These are phyloP conservation scores for Puccinia hordei DNA, from an alignment of 1,284 basidiomycete genomes.

Conservation along the genomic window DNA sequence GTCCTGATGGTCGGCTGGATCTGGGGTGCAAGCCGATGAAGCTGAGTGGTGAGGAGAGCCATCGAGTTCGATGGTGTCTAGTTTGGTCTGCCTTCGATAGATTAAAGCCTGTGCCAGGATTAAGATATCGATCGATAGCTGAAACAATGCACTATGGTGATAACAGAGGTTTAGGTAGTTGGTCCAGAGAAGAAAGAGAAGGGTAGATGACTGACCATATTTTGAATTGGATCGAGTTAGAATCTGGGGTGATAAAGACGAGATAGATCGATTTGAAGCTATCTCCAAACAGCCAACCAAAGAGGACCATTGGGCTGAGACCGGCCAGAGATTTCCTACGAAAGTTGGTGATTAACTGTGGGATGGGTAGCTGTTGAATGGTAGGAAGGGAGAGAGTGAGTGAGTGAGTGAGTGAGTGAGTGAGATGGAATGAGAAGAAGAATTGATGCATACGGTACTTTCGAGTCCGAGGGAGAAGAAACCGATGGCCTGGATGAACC, in stretches of 20 bases:
- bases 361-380: conserved; percentile 61
- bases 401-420: neutral
- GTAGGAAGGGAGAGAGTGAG: neutral
- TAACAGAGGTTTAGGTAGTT: conserved; percentile 18
- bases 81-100: conserved; percentile 57
- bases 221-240: conserved; percentile 62
- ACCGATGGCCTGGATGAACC: conserved; percentile 60
- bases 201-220: conserved; percentile 57
- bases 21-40: no score
- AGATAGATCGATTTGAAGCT: conserved; percentile 62
- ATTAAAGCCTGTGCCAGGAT: conserved; percentile 57
- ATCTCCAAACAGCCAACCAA: conserved; percentile 62
- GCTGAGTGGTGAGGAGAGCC: conserved; percentile 69
- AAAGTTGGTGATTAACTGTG: conserved; percentile 63
- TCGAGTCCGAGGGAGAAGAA: conserved; percentile 64
- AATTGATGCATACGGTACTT: conserved; percentile 58
- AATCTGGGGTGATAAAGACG: conserved; percentile 58
- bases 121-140: conserved; percentile 58
- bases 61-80: conserved; percentile 53
- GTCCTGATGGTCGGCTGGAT: conserved; percentile 62
- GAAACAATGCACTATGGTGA: conserved; percentile 54
- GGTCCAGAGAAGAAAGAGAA: neutral
- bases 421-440: no score
- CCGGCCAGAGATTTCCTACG: conserved; percentile 62
- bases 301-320: conserved; percentile 62